A percentile compares a stretch with the other conserved stretches of the same genome.
These are phyloP conservation scores for Saccharomycopsis amapae DNA, from an alignment of 805 yeast species.

Conservation along the genomic window DNA sequence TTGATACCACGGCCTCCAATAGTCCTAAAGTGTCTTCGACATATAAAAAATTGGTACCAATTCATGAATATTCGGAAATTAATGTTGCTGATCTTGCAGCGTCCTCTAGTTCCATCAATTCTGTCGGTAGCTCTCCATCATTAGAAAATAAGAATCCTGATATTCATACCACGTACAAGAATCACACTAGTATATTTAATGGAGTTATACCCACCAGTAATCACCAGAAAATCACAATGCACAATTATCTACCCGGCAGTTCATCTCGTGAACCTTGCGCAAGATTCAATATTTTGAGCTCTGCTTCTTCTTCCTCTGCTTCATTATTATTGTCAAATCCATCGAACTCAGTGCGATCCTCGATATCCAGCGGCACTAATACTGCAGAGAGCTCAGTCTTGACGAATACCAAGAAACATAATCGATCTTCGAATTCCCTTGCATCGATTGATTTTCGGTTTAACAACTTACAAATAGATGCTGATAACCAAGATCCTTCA, in stretches of 20 bases:
- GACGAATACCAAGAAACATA: background rate
- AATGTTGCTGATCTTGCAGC: background rate
- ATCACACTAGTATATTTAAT: background rate
- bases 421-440: conserved; percentile 7
- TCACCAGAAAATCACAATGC: background rate
- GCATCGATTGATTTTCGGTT: conserved; percentile 13
- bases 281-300: too few species aligned
- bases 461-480: conserved; percentile 2
- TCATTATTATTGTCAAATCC: background rate
- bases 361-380: background rate
- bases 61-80: conserved; percentile 5
- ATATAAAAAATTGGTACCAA: conserved; percentile 4
- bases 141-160: background rate
- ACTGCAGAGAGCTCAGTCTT: background rate
- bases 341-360: conserved; percentile 1
- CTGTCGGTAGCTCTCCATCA: background rate
- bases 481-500: background rate
- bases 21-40: too few species aligned
- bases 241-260: too few species aligned
- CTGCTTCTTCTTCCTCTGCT: conserved; percentile 2
- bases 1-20: too few species aligned
- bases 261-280: too few species aligned
- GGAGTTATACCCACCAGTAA: background rate
- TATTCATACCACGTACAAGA: background rate
- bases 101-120: background rate